A percentile compares a stretch with the other conserved stretches of the same genome.
phyloP scores from a whole-genome alignment of 139 green algal species.

The Coccomyxa sp. region DNA sequence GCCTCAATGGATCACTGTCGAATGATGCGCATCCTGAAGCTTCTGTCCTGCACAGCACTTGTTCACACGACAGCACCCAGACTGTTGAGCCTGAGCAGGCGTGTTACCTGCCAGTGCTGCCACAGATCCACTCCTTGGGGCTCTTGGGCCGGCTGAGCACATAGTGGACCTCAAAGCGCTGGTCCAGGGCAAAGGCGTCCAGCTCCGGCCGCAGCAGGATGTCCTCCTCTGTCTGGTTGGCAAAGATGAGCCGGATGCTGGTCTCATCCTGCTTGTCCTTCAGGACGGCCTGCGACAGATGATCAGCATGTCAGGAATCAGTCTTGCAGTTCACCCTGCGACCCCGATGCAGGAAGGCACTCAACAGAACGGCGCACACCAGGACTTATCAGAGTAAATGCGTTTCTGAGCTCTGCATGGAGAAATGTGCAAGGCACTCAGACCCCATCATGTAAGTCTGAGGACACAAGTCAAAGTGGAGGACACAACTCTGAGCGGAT shows the following conservation, averaged over 20 bases:
- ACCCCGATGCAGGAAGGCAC: too few species aligned
- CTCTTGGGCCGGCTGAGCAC: constrained; percentile 11
- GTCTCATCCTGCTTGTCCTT: constrained; percentile 78
- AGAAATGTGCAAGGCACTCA: too few species aligned
- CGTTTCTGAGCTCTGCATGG: too few species aligned
- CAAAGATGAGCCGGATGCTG: constrained; percentile 84
- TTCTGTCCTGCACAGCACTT: constrained; percentile 24
- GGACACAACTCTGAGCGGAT: background rate
- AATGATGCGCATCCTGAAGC: constrained; percentile 35
- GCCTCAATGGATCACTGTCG: constrained; percentile 28
- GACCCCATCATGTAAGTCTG: too few species aligned
- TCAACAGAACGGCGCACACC: too few species aligned
- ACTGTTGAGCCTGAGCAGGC: background rate
- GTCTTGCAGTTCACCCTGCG: too few species aligned
- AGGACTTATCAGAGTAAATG: too few species aligned
- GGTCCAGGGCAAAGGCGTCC: constrained; percentile 65
- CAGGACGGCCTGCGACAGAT: constrained; percentile 58
- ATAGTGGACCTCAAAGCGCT: constrained; percentile 65
- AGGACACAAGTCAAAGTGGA: background rate
- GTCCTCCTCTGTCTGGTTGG: constrained; percentile 88
- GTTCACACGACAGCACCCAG: background rate
- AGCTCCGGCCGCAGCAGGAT: constrained; percentile 91
- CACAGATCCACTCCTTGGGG: background rate
- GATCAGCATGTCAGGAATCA: too few species aligned
- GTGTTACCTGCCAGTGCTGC: background rate